Conservation (phyloP, 192 early-diverging fungal species). For the Phlyctochytrium planicorne region DNA sequence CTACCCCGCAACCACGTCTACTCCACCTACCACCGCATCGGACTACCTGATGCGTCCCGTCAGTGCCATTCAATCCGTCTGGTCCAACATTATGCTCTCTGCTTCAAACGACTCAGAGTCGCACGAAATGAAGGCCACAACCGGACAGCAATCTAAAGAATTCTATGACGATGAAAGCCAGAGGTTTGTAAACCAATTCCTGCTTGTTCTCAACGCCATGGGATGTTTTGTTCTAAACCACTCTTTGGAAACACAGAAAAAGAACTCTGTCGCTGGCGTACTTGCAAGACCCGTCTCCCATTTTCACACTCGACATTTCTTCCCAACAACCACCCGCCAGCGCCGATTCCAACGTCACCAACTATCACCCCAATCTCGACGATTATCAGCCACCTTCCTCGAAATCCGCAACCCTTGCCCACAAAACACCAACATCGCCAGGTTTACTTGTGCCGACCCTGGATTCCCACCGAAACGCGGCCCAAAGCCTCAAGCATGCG, state of each 20-base stretch:
- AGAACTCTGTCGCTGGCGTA: conserved; percentile 25
- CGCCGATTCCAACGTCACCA: not conserved
- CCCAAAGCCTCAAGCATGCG: conserved; percentile 24
- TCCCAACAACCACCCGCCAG: not conserved
- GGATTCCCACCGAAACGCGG: conserved; percentile 23
- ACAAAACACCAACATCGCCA: not conserved
- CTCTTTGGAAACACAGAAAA: no score
- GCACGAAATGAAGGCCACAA: not conserved
- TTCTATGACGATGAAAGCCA: no score
- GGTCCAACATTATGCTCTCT: not conserved
- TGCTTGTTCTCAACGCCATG: no score
- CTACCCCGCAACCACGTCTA: not conserved
- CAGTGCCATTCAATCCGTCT: not conserved
- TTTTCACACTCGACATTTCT: not conserved
- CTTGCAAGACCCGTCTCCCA: conserved; percentile 22
- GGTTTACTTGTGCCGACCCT: conserved; percentile 6
- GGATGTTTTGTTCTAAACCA: no score
- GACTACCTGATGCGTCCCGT: not conserved
- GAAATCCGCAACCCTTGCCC: not conserved
- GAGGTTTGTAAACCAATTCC: no score
- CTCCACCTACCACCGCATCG: not conserved
- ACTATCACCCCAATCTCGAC: not conserved
- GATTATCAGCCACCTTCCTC: not conserved
- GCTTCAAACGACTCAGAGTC: not conserved
- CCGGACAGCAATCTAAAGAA: no score